Evolutionary conservation across 177 flowering plant species (phyloP), one percentile per base, ranked within the genome.

Genomic region (Vitis hybrid): DNA sequence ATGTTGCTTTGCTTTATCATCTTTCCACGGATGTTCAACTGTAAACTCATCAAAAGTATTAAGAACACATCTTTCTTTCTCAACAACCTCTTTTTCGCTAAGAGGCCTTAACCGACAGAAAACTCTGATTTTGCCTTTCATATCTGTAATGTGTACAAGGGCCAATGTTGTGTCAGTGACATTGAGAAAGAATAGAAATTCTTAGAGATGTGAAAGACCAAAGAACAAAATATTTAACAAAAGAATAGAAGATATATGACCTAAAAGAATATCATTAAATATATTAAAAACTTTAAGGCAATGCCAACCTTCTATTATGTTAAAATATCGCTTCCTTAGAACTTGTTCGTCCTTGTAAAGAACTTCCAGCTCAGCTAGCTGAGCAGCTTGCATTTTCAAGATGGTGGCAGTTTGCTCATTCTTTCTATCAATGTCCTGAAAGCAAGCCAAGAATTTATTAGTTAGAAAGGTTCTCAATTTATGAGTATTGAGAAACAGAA

Each of bases 371-470:
- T 96, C 99, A 51, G 89, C 87, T 74, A 96, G 78, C 71, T 96
- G 99, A 65, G 87, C 86, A 49, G 87, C 93, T 88, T 93, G 98
- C 90, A 86, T 90, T 86, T 88, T 93, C 77, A 96, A 82, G 66
- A 96, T 89, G n/a, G 91, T 82, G 75, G 99, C 99, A 69, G 97
- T 92, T 78, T 96, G 98, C 75, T 88, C 97, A 81, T 96, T 96
- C 75, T 90, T 96, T 77, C 98, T 82, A 76, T 96, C 97, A 75
- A 93, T 92, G 65, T 93, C 99, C 99, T 95, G 65, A 50, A 75
- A 60, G 18, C 52, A 31, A 60, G 39, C n/a, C 15, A 39, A 61
- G 51, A 67, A 60, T 6, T 18, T 11, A 72, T 66, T 57, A 70
- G n/a, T 52, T 21, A 11, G 18, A 53, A 65, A 64, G 31, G 11